Conservation (phyloP, 805 yeast genomes). For the Maudiozyma pseudohumilis region DNA sequence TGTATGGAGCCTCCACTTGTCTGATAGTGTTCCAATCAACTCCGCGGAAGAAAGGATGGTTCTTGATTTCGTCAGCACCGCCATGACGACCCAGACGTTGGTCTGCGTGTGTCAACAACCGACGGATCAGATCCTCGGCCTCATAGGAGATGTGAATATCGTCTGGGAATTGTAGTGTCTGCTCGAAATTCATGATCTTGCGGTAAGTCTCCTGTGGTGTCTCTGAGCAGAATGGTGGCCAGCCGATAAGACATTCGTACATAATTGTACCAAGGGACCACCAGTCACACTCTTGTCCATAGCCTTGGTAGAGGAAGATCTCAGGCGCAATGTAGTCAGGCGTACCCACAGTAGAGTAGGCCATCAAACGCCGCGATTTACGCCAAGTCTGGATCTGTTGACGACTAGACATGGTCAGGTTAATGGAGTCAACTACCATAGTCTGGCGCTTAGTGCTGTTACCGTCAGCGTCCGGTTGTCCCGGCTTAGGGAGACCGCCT, state of each 20-base stretch:
- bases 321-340: conserved; percentile 97
- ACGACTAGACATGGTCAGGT: conserved; percentile 86
- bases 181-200: conserved; percentile 86
- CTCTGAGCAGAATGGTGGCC: conserved; percentile 96
- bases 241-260: conserved; percentile 92
- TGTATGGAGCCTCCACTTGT: conserved; percentile 84
- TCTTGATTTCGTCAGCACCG: conserved; percentile 87
- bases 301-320: conserved; percentile 84
- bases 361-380: conserved; percentile 83
- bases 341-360: conserved; percentile 92
- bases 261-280: conserved; percentile 95
- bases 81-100: conserved; percentile 75
- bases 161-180: conserved; percentile 79
- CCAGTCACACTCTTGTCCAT: conserved; percentile 97
- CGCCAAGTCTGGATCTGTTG: conserved; percentile 97
- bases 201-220: conserved; percentile 90
- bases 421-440: conserved; percentile 88
- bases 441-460: conserved; percentile 45
- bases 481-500: conserved; percentile 29
- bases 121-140: conserved; percentile 74
- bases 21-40: conserved; percentile 89
- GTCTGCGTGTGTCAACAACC: conserved; percentile 69
- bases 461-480: conserved; percentile 15
- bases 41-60: conserved; percentile 90
- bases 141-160: conserved; percentile 85